These are phyloP conservation scores for Carallia pectinifolia DNA, from an alignment of 345 rosid genomes.

Conservation along the genomic window DNA sequence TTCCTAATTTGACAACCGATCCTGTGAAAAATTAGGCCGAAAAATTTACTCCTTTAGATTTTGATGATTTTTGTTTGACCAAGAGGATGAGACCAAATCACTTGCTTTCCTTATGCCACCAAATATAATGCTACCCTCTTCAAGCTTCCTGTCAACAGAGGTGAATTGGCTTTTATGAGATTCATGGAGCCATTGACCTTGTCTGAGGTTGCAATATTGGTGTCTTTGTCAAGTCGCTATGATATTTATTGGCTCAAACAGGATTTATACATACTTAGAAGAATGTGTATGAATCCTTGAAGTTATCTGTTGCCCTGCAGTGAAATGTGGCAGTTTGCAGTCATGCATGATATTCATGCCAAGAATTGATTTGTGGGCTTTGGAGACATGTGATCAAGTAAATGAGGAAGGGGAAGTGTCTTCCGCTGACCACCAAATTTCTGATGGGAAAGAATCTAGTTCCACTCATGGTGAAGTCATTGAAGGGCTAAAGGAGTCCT, in stretches of 20 bases:
- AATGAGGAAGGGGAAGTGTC: slow-evolving; percentile 26
- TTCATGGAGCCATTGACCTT: too few relatives aligned
- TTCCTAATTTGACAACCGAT: too few relatives aligned
- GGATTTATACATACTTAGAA: neutral
- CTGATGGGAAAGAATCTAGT: slow-evolving; percentile 34
- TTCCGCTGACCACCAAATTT: slow-evolving; percentile 14
- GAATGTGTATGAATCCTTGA: slow-evolving; percentile 6
- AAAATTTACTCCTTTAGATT: too few relatives aligned
- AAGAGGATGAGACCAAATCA: too few relatives aligned
- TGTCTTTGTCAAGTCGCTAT: neutral
- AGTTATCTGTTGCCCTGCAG: slow-evolving; percentile 46
- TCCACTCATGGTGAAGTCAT: slow-evolving; percentile 15
- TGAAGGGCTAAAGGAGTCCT: slow-evolving; percentile 19
- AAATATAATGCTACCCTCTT: too few relatives aligned
- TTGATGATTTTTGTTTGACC: too few relatives aligned
- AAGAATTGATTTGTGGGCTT: slow-evolving; percentile 93
- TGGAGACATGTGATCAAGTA: slow-evolving; percentile 41
- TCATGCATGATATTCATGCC: slow-evolving; percentile 82
- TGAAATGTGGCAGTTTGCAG: slow-evolving; percentile 71
- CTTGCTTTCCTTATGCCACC: too few relatives aligned
- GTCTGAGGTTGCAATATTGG: too few relatives aligned
- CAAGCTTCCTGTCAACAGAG: too few relatives aligned
- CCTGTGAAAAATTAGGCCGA: too few relatives aligned
- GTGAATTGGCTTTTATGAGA: too few relatives aligned
- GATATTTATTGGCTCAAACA: neutral